Evolutionary conservation across 2,329 filamentous ascomycete species (phyloP).

Genomic region (Verticillium dahliae): DNA sequence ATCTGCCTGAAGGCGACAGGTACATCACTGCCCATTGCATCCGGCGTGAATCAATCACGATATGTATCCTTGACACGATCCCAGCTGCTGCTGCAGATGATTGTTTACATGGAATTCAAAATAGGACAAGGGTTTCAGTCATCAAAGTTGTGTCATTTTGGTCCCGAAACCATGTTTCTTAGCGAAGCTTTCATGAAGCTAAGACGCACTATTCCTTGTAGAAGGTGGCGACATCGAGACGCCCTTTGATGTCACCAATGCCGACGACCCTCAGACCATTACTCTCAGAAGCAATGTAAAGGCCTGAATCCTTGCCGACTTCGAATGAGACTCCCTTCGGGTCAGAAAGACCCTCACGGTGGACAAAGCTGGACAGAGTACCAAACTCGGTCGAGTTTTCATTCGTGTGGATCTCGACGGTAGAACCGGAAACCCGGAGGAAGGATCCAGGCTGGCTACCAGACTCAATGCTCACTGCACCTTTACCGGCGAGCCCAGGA

Average conservation of each 20-base stretch:
- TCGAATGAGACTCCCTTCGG: constrained; percentile 16
- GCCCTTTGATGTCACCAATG: background rate
- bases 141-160: too few relatives aligned
- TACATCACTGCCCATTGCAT: too few relatives aligned
- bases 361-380: constrained; percentile 11
- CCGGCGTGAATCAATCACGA: too few relatives aligned
- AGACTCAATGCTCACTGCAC: constrained; percentile 16
- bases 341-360: constrained; percentile 18
- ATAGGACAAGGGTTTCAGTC: too few relatives aligned
- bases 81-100: too few relatives aligned
- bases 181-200: too few relatives aligned
- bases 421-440: constrained; percentile 8
- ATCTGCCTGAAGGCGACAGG: background rate
- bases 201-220: background rate
- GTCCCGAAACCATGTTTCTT: too few relatives aligned
- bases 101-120: too few relatives aligned
- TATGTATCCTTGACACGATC: background rate
- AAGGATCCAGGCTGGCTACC: constrained; percentile 15
- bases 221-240: background rate
- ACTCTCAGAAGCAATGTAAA: background rate
- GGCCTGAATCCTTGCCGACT: background rate
- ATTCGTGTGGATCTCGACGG: constrained; percentile 6
- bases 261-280: background rate
- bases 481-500: constrained; percentile 14
- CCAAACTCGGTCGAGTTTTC: constrained; percentile 5